Percentiles rank a stretch among this genome's conserved stretches.
Conservation (phyloP, 1,139 yeast species). For the Saccharomycopsis crataegensis region DNA sequence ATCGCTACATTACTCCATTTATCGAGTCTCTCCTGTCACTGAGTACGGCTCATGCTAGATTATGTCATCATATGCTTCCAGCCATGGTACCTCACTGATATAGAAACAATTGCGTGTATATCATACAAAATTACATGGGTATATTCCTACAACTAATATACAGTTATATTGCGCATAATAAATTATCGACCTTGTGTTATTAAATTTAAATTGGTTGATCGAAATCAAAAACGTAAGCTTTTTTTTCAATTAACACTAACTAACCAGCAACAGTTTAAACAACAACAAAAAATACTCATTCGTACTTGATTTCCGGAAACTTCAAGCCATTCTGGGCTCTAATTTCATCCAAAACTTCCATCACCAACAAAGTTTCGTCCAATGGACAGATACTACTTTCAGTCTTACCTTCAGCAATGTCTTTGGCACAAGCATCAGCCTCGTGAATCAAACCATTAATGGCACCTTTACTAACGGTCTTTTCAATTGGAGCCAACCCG, state of each 20-base stretch:
- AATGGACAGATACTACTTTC: slow-evolving; percentile 35
- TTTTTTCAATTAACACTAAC: background rate
- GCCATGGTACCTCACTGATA: no score
- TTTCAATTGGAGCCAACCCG: slow-evolving; percentile 27
- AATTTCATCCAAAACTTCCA: slow-evolving; percentile 39
- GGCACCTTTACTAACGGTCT: slow-evolving; percentile 23
- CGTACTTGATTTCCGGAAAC: slow-evolving; percentile 29
- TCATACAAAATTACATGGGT: no score
- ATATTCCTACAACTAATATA: no score
- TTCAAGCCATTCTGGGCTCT: slow-evolving; percentile 36
- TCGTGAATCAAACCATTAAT: slow-evolving; percentile 42
- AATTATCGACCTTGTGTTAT: background rate
- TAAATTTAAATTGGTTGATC: no score
- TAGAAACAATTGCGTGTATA: no score
- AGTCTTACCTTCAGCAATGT: slow-evolving; percentile 31
- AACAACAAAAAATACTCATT: background rate
- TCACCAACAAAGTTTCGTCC: slow-evolving; percentile 38
- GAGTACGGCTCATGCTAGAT: no score
- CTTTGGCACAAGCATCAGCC: slow-evolving; percentile 44
- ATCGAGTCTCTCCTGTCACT: no score
- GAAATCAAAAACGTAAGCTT: no score
- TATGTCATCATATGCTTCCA: no score
- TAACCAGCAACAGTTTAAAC: no score
- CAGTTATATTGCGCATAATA: no score
- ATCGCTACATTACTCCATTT: no score